phyloP scores from a whole-genome alignment of 2,329 filamentous ascomycete species.

The Aspergillus aculeatinus region DNA sequence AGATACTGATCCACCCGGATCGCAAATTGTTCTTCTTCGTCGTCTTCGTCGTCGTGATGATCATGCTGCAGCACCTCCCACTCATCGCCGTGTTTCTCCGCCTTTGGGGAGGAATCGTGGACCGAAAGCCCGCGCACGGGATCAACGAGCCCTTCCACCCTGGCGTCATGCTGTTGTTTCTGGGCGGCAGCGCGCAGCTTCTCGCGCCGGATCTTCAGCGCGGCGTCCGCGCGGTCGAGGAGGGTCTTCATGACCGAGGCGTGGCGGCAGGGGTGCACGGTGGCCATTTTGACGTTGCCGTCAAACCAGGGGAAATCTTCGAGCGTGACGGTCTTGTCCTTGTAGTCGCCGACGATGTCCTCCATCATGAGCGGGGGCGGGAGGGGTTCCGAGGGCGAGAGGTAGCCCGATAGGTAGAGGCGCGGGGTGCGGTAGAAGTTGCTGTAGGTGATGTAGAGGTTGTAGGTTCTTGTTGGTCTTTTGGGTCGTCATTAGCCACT shows the following conservation, averaged over 20 bases:
- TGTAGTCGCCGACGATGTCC: conserved; percentile 93
- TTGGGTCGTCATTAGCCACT: too few species aligned
- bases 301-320: conserved; percentile 97
- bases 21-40: conserved; percentile 46
- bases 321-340: conserved; percentile 96
- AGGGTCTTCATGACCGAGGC: conserved; percentile 97
- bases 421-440: conserved; percentile 95
- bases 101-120: conserved; percentile 42
- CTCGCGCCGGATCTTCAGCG: conserved; percentile 81
- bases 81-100: conserved; percentile 53
- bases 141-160: conserved; percentile 80
- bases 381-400: conserved; percentile 74
- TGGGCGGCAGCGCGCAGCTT: conserved; percentile 66
- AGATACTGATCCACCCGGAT: conserved; percentile 54
- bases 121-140: conserved; percentile 67
- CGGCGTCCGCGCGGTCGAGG: conserved; percentile 90
- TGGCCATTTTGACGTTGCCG: conserved; percentile 90
- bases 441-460: conserved; percentile 96
- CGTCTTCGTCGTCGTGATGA: conserved; percentile 37
- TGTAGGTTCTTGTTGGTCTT: conserved; percentile 77
- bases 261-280: conserved; percentile 95
- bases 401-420: conserved; percentile 90
- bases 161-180: conserved; percentile 47
- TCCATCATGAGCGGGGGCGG: conserved; percentile 89
- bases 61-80: conserved; percentile 62